Base-by-base conservation (phyloP, 139 green algal species). In the Microglena sp. region DNA sequence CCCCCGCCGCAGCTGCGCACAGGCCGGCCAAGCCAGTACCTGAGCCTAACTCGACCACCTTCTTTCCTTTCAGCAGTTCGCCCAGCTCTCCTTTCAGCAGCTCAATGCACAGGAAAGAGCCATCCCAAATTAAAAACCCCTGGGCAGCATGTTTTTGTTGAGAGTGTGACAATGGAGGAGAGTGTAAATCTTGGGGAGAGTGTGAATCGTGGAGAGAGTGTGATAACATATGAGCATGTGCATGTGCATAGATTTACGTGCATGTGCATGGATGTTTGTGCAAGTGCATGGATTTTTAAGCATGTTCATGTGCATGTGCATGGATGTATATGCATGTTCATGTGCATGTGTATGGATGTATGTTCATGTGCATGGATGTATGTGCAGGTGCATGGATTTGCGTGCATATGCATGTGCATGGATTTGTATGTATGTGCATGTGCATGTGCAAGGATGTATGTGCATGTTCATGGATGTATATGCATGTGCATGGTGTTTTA, bases 11-110 rank as follows among this genome's bases (percentile, higher is more conserved):
- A 3, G 79, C 79, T 8, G 75, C 77, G 26, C 69, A 60, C 33
- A 86, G 59, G 2, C 79, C 79, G 4, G 72, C 68, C 29, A 86
- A 68, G 1, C 80, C 80, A n/a, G 62, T 80, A 35, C 80, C 80
- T 29, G 62, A 66, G 15, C 79, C 79, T 45, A 86, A 64, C 55
- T 86, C 79, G 28, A 86, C 24, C 34, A 86, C 73, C 0, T 68
- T 33, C 31, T 70, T 72, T 1, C 75, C 79, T 4, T 45, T 11
- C 33, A 78, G 29, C 45, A 66, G 58, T 7, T 26, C 34, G 18
- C 32, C 4, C 33, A 53, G 58, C 4, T 18, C 6, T 5, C 58
- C 58, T 22, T 24, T 21, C 58, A 65, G 34, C n/a, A 65, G 34
- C 15, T 65, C 58, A 27, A 65, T 21, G 11, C 30, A 8, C n/a